Percentiles rank a stretch among this genome's conserved stretches.
phyloP scores from a whole-genome alignment of 768 basidiomycete species.

The Rhodotorula graminis region DNA sequence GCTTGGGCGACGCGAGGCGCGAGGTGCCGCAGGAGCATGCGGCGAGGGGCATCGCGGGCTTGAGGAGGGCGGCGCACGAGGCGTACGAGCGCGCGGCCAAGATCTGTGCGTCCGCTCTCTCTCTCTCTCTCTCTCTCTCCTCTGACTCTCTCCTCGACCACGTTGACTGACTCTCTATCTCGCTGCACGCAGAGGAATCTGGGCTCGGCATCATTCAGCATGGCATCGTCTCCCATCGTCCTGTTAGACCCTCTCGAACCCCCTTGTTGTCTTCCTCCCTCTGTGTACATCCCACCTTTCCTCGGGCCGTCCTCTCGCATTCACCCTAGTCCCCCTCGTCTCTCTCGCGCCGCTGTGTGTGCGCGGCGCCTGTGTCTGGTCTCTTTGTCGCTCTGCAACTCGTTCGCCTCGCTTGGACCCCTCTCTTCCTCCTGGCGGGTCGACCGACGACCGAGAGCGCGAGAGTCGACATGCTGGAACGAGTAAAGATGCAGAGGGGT shows the following conservation, averaged over 20 bases:
- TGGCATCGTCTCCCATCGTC: neutral
- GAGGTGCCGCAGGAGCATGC: slow-evolving; percentile 35
- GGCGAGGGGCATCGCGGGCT: slow-evolving; percentile 18
- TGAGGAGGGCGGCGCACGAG: slow-evolving; percentile 2
- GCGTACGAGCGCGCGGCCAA: slow-evolving; percentile 7
- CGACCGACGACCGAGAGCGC: too few species aligned
- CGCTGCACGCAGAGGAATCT: too few species aligned
- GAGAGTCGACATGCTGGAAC: too few species aligned
- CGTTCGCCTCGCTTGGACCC: too few species aligned
- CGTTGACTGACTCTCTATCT: neutral
- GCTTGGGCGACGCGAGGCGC: slow-evolving; percentile 33
- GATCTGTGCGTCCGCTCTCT: neutral
- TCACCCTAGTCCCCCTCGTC: neutral
- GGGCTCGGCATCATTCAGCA: too few species aligned
- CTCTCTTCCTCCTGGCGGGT: too few species aligned
- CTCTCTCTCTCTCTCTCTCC: neutral
- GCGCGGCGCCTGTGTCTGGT: neutral
- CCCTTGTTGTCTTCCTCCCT: too few species aligned
- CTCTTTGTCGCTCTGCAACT: neutral
- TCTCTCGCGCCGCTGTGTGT: neutral
- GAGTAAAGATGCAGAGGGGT: too few species aligned
- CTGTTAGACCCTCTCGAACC: too few species aligned
- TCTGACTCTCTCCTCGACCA: neutral
- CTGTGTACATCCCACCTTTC: too few species aligned
- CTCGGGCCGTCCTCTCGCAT: neutral